These are phyloP conservation scores for Trichoderma endophyticum DNA, from an alignment of 2,329 filamentous ascomycete species.

Conservation along the genomic window DNA sequence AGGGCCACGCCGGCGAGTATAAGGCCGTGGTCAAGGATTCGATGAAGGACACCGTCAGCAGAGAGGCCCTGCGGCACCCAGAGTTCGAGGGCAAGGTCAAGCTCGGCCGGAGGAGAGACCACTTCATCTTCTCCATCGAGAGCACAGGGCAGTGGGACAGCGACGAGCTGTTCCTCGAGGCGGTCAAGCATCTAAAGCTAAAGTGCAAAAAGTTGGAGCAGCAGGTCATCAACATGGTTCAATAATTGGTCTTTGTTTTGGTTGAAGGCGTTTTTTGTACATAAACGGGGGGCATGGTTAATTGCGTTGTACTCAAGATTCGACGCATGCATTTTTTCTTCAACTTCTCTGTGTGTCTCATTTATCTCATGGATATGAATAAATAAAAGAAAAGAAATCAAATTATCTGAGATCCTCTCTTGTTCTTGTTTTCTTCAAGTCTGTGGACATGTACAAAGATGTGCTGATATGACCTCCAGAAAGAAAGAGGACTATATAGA, in stretches of 20 bases:
- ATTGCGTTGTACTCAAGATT: constrained; percentile 21
- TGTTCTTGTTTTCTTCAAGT: background rate
- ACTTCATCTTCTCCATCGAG: constrained; percentile 96
- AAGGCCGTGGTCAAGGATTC: constrained; percentile 86
- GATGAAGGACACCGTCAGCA: constrained; percentile 92
- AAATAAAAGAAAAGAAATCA: background rate
- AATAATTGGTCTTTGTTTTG: constrained; percentile 32
- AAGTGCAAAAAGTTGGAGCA: constrained; percentile 76
- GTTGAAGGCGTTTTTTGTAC: constrained; percentile 12
- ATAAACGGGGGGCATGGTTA: constrained; percentile 16
- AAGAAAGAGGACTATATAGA: background rate
- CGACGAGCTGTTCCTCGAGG: constrained; percentile 89
- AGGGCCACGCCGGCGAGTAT: constrained; percentile 71
- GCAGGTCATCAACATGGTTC: constrained; percentile 64
- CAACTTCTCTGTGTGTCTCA: constrained; percentile 25
- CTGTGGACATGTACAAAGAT: background rate
- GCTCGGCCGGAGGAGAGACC: constrained; percentile 83
- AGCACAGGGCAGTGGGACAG: constrained; percentile 94
- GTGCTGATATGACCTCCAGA: constrained; percentile 23
- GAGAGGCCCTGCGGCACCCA: constrained; percentile 84
- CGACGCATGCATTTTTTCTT: constrained; percentile 20
- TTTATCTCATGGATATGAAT: background rate
- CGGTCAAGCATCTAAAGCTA: constrained; percentile 76
- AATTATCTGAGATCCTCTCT: constrained; percentile 5
- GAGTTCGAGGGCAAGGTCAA: constrained; percentile 97